Conservation (phyloP, 345 rosid genomes). For the Dimocarpus longan region DNA sequence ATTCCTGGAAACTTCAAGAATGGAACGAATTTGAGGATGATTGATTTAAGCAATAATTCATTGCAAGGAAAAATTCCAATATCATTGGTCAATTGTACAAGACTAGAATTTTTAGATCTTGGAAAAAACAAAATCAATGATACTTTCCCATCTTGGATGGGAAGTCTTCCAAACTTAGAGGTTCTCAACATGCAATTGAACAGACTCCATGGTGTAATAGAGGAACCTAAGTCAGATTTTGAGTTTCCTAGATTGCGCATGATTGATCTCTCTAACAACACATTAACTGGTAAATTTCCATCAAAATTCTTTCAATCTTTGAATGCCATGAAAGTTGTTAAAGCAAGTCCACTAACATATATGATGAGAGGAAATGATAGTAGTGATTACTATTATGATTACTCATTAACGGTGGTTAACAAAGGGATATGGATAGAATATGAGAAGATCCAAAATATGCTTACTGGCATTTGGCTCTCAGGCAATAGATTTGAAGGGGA, state of each 20-base stretch:
- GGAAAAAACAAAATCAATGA: constrained; percentile 21
- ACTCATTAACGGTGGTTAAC: not conserved
- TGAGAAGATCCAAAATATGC: not conserved
- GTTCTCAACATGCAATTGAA: constrained; percentile 17
- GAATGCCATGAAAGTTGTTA: constrained; percentile 30
- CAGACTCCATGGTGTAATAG: not conserved
- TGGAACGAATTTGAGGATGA: constrained; percentile 7
- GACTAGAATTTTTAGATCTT: constrained; percentile 17
- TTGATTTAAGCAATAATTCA: constrained; percentile 17
- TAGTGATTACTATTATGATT: not conserved
- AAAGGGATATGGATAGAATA: not conserved
- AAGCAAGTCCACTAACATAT: not conserved
- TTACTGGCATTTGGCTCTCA: constrained; percentile 5
- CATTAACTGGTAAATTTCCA: not conserved
- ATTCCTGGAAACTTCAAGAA: constrained; percentile 16
- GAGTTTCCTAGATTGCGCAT: not conserved
- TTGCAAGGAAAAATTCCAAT: constrained; percentile 20
- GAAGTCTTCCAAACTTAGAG: constrained; percentile 3
- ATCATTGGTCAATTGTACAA: constrained; percentile 4
- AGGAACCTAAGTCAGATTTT: not conserved
- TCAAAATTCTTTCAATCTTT: constrained; percentile 15
- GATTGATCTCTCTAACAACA: not conserved
- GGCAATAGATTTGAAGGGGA: constrained; percentile 14
- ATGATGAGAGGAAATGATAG: not conserved
- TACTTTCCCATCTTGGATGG: constrained; percentile 33